A percentile compares a stretch with the other conserved stretches of the same genome.
Conservation (phyloP, 179 eudicot genomes). For the Nepenthes alata region DNA sequence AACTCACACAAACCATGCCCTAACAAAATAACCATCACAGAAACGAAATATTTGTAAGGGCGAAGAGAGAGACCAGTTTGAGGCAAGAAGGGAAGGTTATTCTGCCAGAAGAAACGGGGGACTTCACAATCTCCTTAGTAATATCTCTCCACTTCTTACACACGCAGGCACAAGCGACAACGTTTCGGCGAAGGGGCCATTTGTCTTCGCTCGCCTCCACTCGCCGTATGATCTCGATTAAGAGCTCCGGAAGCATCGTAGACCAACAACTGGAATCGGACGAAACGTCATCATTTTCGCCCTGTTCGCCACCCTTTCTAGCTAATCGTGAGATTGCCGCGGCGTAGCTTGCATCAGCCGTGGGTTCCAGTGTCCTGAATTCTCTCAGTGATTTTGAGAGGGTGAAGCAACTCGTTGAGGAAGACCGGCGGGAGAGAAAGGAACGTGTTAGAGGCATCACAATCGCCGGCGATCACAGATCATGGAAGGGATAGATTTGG, state of each 20-base stretch:
- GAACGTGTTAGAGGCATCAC: constrained; percentile 48
- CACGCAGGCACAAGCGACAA: constrained; percentile 71
- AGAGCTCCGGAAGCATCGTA: constrained; percentile 48
- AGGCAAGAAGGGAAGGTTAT: constrained; percentile 89
- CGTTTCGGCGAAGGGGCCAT: constrained; percentile 68
- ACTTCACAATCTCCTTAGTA: constrained; percentile 40
- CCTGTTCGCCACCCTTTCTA: constrained; percentile 1
- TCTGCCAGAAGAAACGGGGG: constrained; percentile 31
- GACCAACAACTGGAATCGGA: constrained; percentile 35
- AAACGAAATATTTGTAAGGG: no score
- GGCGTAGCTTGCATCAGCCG: not conserved
- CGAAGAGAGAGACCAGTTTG: constrained; percentile 37
- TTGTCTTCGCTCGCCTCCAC: constrained; percentile 61
- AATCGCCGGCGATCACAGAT: constrained; percentile 1
- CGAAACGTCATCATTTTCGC: constrained; percentile 11
- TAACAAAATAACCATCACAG: no score
- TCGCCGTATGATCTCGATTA: constrained; percentile 52
- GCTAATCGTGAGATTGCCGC: not conserved
- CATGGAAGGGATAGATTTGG: no score
- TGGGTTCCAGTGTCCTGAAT: constrained; percentile 11
- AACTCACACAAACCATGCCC: no score
- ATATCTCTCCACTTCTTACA: constrained; percentile 81
- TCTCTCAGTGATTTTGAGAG: constrained; percentile 36
- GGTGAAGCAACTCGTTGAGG: constrained; percentile 23
- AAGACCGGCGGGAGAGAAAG: constrained; percentile 50